Evolutionary conservation across 176 grass and related monocot species (phyloP), one percentile per base, ranked within the genome.

Genomic region (Tuctoria greenei): DNA sequence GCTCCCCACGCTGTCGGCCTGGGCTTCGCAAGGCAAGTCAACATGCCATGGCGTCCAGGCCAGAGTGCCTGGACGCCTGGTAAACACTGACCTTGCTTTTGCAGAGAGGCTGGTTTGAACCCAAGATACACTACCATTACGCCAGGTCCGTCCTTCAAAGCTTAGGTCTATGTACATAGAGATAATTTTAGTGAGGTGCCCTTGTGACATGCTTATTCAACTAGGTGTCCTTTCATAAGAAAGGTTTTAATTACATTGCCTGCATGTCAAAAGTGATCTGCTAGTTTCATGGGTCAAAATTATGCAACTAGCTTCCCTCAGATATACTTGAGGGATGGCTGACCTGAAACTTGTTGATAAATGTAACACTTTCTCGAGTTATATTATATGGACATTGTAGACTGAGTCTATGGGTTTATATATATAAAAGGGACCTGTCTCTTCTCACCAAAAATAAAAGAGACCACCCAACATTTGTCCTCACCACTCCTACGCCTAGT

Each of bases 361-460:
- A 42, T 69, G 40, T 66, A 71, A 44, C 5, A 13, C 40, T 43
- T 62, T 67, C 51, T 20, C 55, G n/a, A n/a, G n/a, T n/a, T 6
- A 5, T 1, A n/a, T 74, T 73, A 10, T 68, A 67, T 63, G 44
- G 74, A 73, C 20, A 39, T 54, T 31, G 74, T 82, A 66, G 69
- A 83, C 68, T 17, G 10, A 78, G 74, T 83, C 61, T 50, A 73
- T 83, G 77, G 47, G 51, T 82, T 72, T 87, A 80, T 61, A 41
- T 21, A 39, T 61, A 18, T 64, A 13, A n/a, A n/a, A n/a, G n/a
- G n/a, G n/a, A n/a, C n/a, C n/a, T n/a, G n/a, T 60, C 50, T 66
- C 58, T 1, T 25, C n/a, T 42, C 44, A 45, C 34, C 34, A 61
- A 71, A 39, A 41, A 20, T 34, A 65, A 71, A 59, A 7, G 63